Evolutionary conservation across 2,329 filamentous ascomycete species (phyloP).

Genomic region (Clarireedia monteithiana): DNA sequence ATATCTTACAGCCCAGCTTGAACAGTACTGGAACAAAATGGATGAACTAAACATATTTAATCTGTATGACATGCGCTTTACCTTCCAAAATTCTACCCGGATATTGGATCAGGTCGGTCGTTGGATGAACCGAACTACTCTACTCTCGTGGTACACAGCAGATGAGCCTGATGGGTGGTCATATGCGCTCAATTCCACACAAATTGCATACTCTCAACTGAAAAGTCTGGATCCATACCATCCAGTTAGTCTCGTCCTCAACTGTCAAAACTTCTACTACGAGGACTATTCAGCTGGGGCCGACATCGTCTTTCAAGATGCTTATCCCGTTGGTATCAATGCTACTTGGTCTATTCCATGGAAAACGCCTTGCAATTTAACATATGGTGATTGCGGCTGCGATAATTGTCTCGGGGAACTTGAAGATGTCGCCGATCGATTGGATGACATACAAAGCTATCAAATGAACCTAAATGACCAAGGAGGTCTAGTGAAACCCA

Average conservation of each 20-base stretch:
- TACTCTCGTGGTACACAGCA: slow-evolving; percentile 46
- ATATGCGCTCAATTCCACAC: slow-evolving; percentile 36
- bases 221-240: slow-evolving; percentile 43
- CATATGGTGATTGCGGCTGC: slow-evolving; percentile 46
- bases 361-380: slow-evolving; percentile 40
- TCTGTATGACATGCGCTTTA: slow-evolving; percentile 32
- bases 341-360: slow-evolving; percentile 37
- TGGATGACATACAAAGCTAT: slow-evolving; percentile 35
- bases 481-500: slow-evolving; percentile 30
- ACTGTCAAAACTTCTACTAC: slow-evolving; percentile 46
- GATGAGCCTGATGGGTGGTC: slow-evolving; percentile 40
- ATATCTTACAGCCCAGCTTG: slow-evolving; percentile 31
- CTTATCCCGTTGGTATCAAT: slow-evolving; percentile 42
- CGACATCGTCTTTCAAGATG: slow-evolving; percentile 43
- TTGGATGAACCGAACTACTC: slow-evolving; percentile 29
- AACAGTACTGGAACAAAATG: slow-evolving; percentile 34
- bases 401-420: slow-evolving; percentile 37
- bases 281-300: slow-evolving; percentile 40
- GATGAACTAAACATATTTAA: slow-evolving; percentile 38
- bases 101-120: slow-evolving; percentile 23
- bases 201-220: slow-evolving; percentile 36
- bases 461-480: slow-evolving; percentile 31
- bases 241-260: slow-evolving; percentile 42
- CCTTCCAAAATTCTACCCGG: slow-evolving; percentile 32
- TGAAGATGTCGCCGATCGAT: slow-evolving; percentile 36